Evolutionary conservation across 306 rosid genomes (phyloP).

Genomic region (Acacia confusa): DNA sequence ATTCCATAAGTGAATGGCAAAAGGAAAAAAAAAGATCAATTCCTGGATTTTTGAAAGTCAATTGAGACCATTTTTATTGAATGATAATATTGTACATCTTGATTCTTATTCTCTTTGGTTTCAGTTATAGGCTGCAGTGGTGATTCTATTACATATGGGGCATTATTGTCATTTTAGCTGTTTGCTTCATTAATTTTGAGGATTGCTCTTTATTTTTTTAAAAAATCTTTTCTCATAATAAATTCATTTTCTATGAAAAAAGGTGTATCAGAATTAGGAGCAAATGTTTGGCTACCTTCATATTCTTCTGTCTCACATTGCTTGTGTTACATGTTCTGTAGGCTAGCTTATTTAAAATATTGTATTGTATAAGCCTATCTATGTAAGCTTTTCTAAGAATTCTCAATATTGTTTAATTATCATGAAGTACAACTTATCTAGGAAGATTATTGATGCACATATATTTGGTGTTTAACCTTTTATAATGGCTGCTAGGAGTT

Average conservation of each 20-base stretch:
- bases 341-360: neutral
- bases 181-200: neutral
- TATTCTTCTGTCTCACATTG: neutral
- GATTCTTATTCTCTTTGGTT: conserved; percentile 26
- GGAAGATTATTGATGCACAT: neutral
- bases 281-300: neutral
- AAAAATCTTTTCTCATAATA: neutral
- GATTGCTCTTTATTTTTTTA: neutral
- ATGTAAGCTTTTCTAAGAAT: neutral
- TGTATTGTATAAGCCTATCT: neutral
- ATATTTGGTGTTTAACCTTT: neutral
- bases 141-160: neutral
- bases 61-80: neutral
- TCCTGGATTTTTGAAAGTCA: too few species aligned
- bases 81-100: neutral
- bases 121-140: neutral
- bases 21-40: too few species aligned
- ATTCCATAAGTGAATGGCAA: too few species aligned
- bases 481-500: neutral
- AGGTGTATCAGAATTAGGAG: neutral
- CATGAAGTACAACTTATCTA: neutral
- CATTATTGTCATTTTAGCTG: conserved; percentile 6
- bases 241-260: neutral
- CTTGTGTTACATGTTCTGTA: neutral
- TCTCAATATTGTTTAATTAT: neutral